Evolutionary conservation across 2,329 filamentous ascomycete species (phyloP), one percentile per base, ranked within the genome.

Genomic region (Dryadomyces quercus-mongolicae): DNA sequence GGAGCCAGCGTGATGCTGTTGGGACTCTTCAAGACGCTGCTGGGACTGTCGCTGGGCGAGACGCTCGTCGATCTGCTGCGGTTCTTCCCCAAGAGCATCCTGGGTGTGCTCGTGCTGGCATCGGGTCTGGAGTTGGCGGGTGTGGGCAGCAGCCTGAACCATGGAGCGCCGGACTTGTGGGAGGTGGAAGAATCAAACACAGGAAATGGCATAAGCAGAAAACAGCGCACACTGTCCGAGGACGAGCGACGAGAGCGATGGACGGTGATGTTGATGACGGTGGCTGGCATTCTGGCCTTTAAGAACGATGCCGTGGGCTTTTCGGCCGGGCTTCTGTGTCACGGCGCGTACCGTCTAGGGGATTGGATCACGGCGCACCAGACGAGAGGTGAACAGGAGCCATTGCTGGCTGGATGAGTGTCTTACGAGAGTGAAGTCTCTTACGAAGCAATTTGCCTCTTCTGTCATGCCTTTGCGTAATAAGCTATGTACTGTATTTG

Each of bases 241-340:
- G 72, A 80, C 52, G 87, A 93, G 68, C 77, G 82, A 48, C 78
- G 77, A 54, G 81, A 88, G 66, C 76, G 90, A 55, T 95, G 88
- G 86, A 87, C 82, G 21, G 84, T 95, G 0, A 94, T 96, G 90
- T 75, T 95, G 56, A 84, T 91, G 58, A 97, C 92, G 0, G 82
- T 88, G 9, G 90, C 87, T 0, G 79, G 85, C 2, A 77, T 95
- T 53, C 68, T 97, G 51, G 89, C 88, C 0, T 95, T 95, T 63
- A 86, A 82, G 66, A 97, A 96, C 64, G 91, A 95, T 68, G 90
- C 85, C 0, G 79, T 95, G 6, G 92, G 92, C 0, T 95, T 96
- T 62, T 57, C 86, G 15, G 88, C 85, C 0, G 92, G 92, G 0
- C 79, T 95, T 74, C 66, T 87, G 3, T 94, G 89, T 66, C 82